Conservation (phyloP, 768 basidiomycete species). For the Suillus placidus region DNA sequence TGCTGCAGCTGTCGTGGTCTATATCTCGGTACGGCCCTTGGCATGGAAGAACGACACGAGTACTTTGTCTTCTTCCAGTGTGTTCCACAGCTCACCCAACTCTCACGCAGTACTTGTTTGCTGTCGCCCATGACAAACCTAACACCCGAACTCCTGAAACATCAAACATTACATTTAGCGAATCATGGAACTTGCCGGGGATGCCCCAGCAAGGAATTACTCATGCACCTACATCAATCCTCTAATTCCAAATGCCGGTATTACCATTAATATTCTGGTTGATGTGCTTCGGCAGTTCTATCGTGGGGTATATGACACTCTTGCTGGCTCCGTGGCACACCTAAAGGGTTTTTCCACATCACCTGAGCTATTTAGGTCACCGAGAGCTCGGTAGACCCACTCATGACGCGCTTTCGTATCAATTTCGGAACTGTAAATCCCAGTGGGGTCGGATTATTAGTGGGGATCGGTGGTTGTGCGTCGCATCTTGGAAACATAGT, state of each 20-base stretch:
- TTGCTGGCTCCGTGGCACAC: constrained; percentile 6
- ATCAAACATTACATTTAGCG: background rate
- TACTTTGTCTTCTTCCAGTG: constrained; percentile 4
- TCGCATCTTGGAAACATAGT: background rate
- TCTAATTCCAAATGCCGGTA: background rate
- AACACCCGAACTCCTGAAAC: background rate
- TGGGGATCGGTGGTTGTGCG: constrained; percentile 9
- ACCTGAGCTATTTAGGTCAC: constrained; percentile 5
- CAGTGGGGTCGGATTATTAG: background rate
- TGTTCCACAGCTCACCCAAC: background rate
- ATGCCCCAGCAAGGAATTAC: background rate
- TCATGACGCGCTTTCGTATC: constrained; percentile 11
- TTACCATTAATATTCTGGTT: constrained; percentile 2
- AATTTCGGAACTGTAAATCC: constrained; percentile 2
- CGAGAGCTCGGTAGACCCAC: constrained; percentile 7
- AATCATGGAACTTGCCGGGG: constrained; percentile 4
- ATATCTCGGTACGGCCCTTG: constrained; percentile 1
- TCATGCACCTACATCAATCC: background rate
- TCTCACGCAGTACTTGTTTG: background rate
- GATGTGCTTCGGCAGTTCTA: background rate
- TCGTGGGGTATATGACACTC: background rate
- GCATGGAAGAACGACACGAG: constrained; percentile 5
- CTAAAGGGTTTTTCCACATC: constrained; percentile 15
- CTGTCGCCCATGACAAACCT: background rate
- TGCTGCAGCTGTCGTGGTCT: background rate